A percentile compares a stretch with the other conserved stretches of the same genome.
phyloP scores from a whole-genome alignment of 441 rosid genomes.

The Pelargonium fulgidum region DNA sequence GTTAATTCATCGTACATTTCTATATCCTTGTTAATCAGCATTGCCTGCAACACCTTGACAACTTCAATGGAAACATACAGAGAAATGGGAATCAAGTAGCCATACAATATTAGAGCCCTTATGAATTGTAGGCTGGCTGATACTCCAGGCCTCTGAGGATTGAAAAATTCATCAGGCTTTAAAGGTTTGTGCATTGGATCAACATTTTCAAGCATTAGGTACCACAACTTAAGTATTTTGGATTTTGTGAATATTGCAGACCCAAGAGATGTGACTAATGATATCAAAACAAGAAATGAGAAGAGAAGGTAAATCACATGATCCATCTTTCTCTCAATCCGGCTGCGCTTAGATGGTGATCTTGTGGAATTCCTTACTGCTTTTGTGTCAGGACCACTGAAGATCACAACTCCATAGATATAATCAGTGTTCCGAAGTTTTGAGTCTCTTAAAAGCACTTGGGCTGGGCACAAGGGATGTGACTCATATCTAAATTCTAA shows the following conservation, averaged over 20 bases:
- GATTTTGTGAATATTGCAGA: slow-evolving; percentile 64
- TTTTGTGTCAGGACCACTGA: slow-evolving; percentile 88
- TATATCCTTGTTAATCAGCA: slow-evolving; percentile 75
- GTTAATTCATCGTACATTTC: slow-evolving; percentile 83
- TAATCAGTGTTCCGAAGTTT: slow-evolving; percentile 88
- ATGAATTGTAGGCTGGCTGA: slow-evolving; percentile 67
- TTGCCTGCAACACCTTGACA: slow-evolving; percentile 85
- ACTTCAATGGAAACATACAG: slow-evolving; percentile 92
- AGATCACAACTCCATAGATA: slow-evolving; percentile 75
- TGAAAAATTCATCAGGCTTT: slow-evolving; percentile 54
- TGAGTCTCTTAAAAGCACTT: slow-evolving; percentile 85
- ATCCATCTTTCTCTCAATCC: slow-evolving; percentile 80
- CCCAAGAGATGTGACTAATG: slow-evolving; percentile 58
- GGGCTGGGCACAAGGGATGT: slow-evolving; percentile 79
- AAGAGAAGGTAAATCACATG: slow-evolving; percentile 69
- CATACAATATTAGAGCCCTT: slow-evolving; percentile 79
- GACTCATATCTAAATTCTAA: slow-evolving; percentile 52
- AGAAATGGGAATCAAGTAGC: slow-evolving; percentile 91
- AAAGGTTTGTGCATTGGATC: slow-evolving; percentile 55
- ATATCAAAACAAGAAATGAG: slow-evolving; percentile 49
- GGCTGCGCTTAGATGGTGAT: slow-evolving; percentile 97
- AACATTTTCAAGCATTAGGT: slow-evolving; percentile 18
- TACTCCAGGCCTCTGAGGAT: slow-evolving; percentile 47
- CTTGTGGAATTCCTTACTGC: slow-evolving; percentile 82
- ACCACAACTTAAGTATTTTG: slow-evolving; percentile 88